Evolutionary conservation across 164 flowering plant species (phyloP).

Genomic region (Umbilicus rupestris): DNA sequence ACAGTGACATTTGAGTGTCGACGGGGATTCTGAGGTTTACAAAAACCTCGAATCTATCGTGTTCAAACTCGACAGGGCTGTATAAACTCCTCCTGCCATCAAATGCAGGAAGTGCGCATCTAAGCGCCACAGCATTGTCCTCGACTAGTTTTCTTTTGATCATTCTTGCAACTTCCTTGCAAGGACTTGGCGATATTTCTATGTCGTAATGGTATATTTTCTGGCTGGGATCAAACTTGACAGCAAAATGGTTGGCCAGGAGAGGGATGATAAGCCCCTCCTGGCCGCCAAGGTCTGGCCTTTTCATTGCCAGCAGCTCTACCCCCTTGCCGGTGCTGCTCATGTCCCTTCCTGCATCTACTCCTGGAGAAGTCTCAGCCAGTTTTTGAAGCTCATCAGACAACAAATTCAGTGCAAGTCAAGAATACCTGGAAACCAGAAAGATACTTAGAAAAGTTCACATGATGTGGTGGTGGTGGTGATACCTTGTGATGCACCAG

Average conservation of each 20-base stretch:
- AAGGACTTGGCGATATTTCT: conserved; percentile 68
- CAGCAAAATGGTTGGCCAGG: conserved; percentile 86
- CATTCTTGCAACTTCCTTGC: conserved; percentile 71
- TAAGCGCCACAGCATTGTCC: conserved; percentile 39
- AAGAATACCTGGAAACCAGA: neutral
- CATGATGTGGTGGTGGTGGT: no score
- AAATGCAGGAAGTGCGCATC: conserved; percentile 61
- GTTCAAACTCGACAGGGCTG: conserved; percentile 60
- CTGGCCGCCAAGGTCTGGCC: conserved; percentile 84
- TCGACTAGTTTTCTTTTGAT: conserved; percentile 65
- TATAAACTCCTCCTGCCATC: conserved; percentile 81
- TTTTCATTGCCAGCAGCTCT: conserved; percentile 42
- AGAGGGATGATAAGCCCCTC: conserved; percentile 66
- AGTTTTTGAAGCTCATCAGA: neutral
- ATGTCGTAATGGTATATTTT: conserved; percentile 72
- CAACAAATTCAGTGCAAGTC: neutral
- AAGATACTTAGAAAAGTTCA: neutral
- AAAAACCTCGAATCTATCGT: conserved; percentile 58
- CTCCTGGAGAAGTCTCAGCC: conserved; percentile 21
- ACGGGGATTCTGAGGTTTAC: conserved; percentile 54
- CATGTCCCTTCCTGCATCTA: conserved; percentile 28
- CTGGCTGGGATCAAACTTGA: conserved; percentile 51
- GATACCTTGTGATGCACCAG: no score
- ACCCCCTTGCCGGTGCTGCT: no score
- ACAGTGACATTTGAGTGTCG: no score